phyloP scores from a whole-genome alignment of 2,329 filamentous ascomycete genomes.

The Plenodomus lindquistii region DNA sequence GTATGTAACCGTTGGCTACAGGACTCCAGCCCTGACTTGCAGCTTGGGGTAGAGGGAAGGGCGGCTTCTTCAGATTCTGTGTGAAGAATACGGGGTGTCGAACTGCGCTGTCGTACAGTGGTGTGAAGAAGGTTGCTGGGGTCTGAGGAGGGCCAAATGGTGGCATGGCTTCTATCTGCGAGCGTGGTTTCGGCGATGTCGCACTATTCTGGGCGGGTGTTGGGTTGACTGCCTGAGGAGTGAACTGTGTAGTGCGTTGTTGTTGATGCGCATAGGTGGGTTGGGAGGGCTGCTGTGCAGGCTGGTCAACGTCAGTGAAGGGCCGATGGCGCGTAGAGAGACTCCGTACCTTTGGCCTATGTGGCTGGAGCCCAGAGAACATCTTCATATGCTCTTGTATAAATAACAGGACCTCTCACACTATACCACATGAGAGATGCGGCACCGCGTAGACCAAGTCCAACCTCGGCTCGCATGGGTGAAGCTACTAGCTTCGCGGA shows the following conservation, averaged over 20 bases:
- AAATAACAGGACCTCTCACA: not conserved
- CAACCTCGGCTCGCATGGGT: slow-evolving; percentile 26
- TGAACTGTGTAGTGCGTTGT: slow-evolving; percentile 22
- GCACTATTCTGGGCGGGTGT: not conserved
- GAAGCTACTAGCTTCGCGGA: slow-evolving; percentile 28
- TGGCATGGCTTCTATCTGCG: slow-evolving; percentile 57
- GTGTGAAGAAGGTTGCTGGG: slow-evolving; percentile 17
- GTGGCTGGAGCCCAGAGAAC: slow-evolving; percentile 46
- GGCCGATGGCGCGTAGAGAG: not conserved
- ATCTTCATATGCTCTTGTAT: slow-evolving; percentile 25
- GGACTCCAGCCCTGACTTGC: slow-evolving; percentile 46
- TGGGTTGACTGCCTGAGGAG: slow-evolving; percentile 2
- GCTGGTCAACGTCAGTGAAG: slow-evolving; percentile 8
- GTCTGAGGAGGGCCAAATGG: slow-evolving; percentile 28
- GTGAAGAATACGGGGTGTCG: slow-evolving; percentile 80
- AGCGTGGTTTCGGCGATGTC: slow-evolving; percentile 33
- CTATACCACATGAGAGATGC: not conserved
- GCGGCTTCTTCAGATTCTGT: slow-evolving; percentile 60
- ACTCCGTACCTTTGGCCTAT: slow-evolving; percentile 44
- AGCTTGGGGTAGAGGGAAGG: slow-evolving; percentile 48
- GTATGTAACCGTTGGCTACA: slow-evolving; percentile 50
- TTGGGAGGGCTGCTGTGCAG: slow-evolving; percentile 24
- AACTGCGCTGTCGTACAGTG: slow-evolving; percentile 59
- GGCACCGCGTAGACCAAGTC: slow-evolving; percentile 6
- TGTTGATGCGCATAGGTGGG: slow-evolving; percentile 31